phyloP scores from a whole-genome alignment of 2,329 filamentous ascomycete species.

The Neonectria coccinea region DNA sequence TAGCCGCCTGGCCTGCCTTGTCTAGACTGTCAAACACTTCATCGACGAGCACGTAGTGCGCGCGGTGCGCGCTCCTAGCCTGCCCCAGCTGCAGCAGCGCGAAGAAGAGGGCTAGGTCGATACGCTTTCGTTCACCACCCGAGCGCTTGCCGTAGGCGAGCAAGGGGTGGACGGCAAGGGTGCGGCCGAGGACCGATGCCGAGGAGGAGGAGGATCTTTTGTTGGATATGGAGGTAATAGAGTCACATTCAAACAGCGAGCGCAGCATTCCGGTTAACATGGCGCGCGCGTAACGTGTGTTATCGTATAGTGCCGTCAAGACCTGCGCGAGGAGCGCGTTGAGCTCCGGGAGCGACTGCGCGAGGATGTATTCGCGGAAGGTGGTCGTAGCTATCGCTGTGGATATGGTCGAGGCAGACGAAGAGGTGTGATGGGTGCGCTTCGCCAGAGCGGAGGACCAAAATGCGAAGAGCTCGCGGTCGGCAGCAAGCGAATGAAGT shows the following conservation, averaged over 20 bases:
- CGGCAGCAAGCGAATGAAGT: slow-evolving; percentile 5
- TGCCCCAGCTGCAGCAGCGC: slow-evolving; percentile 33
- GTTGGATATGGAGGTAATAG: neutral
- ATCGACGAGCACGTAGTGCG: slow-evolving; percentile 38
- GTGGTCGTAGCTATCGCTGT: slow-evolving; percentile 12
- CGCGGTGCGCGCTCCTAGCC: slow-evolving; percentile 33
- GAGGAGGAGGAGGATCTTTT: neutral
- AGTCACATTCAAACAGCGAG: slow-evolving; percentile 32
- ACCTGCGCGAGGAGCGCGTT: slow-evolving; percentile 32
- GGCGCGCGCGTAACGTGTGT: slow-evolving; percentile 27
- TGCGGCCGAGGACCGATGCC: slow-evolving; percentile 24
- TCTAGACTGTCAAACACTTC: slow-evolving; percentile 41
- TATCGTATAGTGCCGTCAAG: slow-evolving; percentile 31
- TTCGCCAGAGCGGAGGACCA: slow-evolving; percentile 32
- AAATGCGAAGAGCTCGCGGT: slow-evolving; percentile 39
- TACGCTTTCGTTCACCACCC: slow-evolving; percentile 36
- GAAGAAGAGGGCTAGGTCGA: slow-evolving; percentile 41
- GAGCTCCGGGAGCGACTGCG: slow-evolving; percentile 34
- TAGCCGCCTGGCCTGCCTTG: slow-evolving; percentile 32
- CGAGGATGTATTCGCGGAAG: slow-evolving; percentile 34
- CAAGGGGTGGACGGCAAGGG: slow-evolving; percentile 26
- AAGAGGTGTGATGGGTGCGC: slow-evolving; percentile 27
- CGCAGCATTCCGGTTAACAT: slow-evolving; percentile 36
- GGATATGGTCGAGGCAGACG: slow-evolving; percentile 22
- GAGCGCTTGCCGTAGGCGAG: slow-evolving; percentile 37